A percentile compares a stretch with the other conserved stretches of the same genome.
Conservation (phyloP, 129 eudicot genomes). For the Flaveria sonorensis region DNA sequence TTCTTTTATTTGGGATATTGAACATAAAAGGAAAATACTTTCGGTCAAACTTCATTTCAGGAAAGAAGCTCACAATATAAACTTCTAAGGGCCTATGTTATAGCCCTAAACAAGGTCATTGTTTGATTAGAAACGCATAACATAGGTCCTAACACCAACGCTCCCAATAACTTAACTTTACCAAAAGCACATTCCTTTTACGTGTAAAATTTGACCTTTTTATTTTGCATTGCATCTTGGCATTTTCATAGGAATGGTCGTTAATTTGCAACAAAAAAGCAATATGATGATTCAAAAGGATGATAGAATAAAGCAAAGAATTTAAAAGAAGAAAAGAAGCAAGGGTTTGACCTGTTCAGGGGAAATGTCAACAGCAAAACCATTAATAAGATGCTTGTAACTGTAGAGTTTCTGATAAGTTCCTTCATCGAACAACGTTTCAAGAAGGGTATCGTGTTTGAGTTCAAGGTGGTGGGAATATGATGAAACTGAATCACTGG, state of each 20-base stretch:
- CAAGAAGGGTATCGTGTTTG: conserved; percentile 88
- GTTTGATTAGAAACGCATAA: neutral
- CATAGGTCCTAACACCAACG: conserved; percentile 1
- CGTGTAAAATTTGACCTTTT: neutral
- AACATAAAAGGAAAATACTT: neutral
- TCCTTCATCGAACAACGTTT: conserved; percentile 68
- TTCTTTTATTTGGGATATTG: neutral
- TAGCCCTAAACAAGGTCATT: neutral
- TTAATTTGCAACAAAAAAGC: conserved; percentile 6
- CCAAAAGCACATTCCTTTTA: conserved; percentile 4
- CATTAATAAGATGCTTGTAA: conserved; percentile 89
- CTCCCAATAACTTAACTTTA: neutral
- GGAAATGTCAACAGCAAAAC: conserved; percentile 80
- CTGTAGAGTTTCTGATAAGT: conserved; percentile 89
- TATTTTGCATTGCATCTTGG: conserved; percentile 14
- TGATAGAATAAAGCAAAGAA: neutral
- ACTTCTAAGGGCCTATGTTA: neutral
- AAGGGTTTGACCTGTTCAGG: conserved; percentile 84
- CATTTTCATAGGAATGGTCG: neutral
- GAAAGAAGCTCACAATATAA: neutral
- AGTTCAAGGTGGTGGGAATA: conserved; percentile 74
- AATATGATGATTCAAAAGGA: conserved; percentile 15
- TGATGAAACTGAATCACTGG: conserved; percentile 75
- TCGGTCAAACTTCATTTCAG: neutral
- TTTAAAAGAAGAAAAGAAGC: conserved; percentile 6